These are phyloP conservation scores for Cardamine resedifolia DNA, from an alignment of 345 rosid species.

Conservation along the genomic window DNA sequence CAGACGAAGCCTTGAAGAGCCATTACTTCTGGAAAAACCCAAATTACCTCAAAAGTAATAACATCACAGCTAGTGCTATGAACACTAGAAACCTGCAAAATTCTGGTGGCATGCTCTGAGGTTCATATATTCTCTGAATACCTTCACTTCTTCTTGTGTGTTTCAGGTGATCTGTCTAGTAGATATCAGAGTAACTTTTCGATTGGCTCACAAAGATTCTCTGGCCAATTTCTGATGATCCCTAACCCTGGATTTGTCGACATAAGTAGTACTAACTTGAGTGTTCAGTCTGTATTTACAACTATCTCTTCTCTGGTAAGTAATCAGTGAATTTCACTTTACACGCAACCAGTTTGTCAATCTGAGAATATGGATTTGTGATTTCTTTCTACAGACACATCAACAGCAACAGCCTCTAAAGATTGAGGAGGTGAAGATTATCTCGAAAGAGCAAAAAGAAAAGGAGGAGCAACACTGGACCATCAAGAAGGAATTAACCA, in stretches of 20 bases:
- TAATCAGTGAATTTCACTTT: neutral
- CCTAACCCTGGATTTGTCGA: neutral
- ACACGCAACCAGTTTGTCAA: neutral
- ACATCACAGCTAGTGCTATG: constrained; percentile 24
- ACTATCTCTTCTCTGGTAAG: neutral
- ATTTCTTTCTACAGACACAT: neutral
- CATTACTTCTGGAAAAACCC: neutral
- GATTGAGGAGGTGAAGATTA: neutral
- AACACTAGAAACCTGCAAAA: constrained; percentile 56
- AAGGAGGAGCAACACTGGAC: neutral
- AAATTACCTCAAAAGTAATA: neutral
- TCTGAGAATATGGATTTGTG: neutral
- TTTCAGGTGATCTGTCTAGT: neutral
- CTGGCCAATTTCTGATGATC: neutral
- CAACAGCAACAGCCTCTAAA: neutral
- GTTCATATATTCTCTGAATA: constrained; percentile 20
- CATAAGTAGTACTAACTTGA: neutral
- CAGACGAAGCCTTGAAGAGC: neutral
- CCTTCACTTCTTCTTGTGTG: neutral
- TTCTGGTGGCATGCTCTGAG: constrained; percentile 55
- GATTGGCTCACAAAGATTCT: neutral
- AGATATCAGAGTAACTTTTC: neutral
- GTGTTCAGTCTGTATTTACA: neutral
- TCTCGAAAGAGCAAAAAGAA: neutral
- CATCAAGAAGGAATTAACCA: neutral